Evolutionary conservation across 2,329 filamentous ascomycete species (phyloP).

Genomic region (Magnaporthiopsis rhizophila): DNA sequence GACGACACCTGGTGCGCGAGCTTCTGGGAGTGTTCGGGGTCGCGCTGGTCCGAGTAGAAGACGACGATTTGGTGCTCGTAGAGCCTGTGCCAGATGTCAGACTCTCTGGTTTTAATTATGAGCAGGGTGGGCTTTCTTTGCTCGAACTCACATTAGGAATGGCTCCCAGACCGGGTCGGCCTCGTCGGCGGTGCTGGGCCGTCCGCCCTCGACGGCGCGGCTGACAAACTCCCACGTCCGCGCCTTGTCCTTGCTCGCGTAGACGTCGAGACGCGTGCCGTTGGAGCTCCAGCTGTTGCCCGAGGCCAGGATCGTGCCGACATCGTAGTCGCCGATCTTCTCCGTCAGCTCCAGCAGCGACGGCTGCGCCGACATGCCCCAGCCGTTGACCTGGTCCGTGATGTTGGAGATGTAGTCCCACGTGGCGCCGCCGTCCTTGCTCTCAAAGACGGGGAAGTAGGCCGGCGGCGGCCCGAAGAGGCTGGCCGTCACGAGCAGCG

Average conservation of each 20-base stretch:
- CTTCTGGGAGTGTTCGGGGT: conserved; percentile 58
- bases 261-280: conserved; percentile 60
- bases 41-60: conserved; percentile 68
- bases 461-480: conserved; percentile 39
- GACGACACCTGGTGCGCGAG: conserved; percentile 54
- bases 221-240: conserved; percentile 60
- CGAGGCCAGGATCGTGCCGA: conserved; percentile 55
- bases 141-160: conserved; percentile 39
- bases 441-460: conserved; percentile 46
- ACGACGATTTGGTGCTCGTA: conserved; percentile 51
- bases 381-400: conserved; percentile 54
- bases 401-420: conserved; percentile 59
- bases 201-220: conserved; percentile 56
- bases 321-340: conserved; percentile 46
- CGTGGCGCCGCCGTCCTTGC: conserved; percentile 44
- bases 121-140: neutral
- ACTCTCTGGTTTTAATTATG: no score
- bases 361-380: conserved; percentile 63
- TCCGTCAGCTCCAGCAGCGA: conserved; percentile 56
- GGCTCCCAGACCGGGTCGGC: conserved; percentile 67
- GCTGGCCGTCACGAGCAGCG: conserved; percentile 35
- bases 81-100: conserved; percentile 32
- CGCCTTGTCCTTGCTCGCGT: conserved; percentile 54
- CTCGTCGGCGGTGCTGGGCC: conserved; percentile 54
- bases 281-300: conserved; percentile 56